phyloP scores from a whole-genome alignment of 176 grass and related monocot genomes.

The Oropetium thomaeum region DNA sequence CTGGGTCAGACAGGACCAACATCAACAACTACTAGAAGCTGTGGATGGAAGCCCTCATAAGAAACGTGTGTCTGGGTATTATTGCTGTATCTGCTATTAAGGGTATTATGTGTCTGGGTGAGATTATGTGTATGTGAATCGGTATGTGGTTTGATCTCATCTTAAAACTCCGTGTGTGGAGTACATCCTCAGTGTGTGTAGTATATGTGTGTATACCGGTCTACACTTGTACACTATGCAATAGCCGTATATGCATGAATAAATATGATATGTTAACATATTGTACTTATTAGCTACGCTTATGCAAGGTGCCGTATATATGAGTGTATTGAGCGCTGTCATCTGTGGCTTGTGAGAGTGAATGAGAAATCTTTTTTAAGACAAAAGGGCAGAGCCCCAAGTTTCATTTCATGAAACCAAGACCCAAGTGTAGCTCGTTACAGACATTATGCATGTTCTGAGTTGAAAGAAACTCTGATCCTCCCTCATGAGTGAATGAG shows the following conservation, averaged over 20 bases:
- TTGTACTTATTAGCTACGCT: background rate
- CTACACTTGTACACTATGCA: background rate
- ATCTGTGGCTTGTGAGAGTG: no score
- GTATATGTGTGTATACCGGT: background rate
- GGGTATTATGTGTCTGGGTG: background rate
- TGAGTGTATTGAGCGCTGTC: no score
- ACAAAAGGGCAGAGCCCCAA: no score
- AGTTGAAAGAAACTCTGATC: no score
- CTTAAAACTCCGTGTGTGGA: background rate
- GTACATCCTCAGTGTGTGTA: background rate
- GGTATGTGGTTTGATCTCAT: background rate
- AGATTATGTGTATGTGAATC: background rate
- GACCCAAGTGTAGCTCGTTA: no score
- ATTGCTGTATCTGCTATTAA: background rate
- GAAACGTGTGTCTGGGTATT: background rate
- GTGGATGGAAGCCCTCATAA: background rate
- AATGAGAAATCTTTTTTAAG: no score
- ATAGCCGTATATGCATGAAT: background rate
- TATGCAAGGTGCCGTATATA: background rate
- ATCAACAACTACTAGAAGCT: constrained; percentile 15
- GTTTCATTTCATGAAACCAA: no score
- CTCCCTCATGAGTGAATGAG: background rate
- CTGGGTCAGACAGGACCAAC: background rate
- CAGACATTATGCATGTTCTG: no score
- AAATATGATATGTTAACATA: background rate